Percentiles rank a stretch among this genome's conserved stretches.
phyloP scores from a whole-genome alignment of 768 basidiomycete genomes.

The Russula abietina region DNA sequence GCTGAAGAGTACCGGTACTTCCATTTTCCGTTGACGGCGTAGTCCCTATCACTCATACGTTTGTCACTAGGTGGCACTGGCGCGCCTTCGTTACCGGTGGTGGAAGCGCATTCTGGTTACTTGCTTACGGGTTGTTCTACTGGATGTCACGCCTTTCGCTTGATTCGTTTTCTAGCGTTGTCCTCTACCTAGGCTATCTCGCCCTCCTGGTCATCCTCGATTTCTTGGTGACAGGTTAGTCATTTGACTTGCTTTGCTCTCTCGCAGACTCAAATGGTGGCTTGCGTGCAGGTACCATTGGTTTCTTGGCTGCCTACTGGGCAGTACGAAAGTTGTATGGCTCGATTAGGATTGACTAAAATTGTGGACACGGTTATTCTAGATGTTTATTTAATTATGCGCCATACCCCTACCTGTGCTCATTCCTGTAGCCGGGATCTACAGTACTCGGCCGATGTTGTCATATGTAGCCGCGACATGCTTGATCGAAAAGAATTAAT shows the following conservation, averaged over 20 bases:
- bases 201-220: slow-evolving; percentile 74
- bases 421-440: neutral
- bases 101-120: slow-evolving; percentile 86
- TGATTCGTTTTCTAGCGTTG: slow-evolving; percentile 70
- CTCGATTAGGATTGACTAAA: slow-evolving; percentile 69
- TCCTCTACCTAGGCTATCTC: slow-evolving; percentile 88
- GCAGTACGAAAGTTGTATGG: slow-evolving; percentile 80
- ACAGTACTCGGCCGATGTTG: neutral
- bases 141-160: slow-evolving; percentile 84
- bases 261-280: neutral
- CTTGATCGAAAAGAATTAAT: neutral
- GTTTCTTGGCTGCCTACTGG: slow-evolving; percentile 88
- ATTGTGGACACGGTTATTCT: neutral
- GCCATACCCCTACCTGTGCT: neutral
- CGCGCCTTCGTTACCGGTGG: slow-evolving; percentile 88
- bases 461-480: neutral
- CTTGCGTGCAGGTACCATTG: slow-evolving; percentile 67
- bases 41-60: slow-evolving; percentile 10
- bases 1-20: slow-evolving; percentile 87
- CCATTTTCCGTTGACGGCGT: neutral
- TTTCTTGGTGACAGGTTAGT: slow-evolving; percentile 80
- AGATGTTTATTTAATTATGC: neutral
- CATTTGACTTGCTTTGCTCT: slow-evolving; percentile 5
- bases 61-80: slow-evolving; percentile 82
- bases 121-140: slow-evolving; percentile 84